Conservation (phyloP, 257 asterid species). For the Nicotiana sylvestris region DNA sequence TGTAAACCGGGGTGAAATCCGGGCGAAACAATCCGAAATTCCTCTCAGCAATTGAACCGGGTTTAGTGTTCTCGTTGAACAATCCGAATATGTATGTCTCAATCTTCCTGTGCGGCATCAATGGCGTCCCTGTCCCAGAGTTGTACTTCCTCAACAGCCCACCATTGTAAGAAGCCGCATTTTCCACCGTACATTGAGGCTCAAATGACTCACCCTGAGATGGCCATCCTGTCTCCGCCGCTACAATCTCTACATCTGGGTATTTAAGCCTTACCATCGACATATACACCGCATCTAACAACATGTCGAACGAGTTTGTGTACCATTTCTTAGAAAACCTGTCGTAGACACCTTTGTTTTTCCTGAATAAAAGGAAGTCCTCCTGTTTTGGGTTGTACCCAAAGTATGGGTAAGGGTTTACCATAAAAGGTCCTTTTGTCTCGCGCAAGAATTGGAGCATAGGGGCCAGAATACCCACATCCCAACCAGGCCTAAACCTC, state of each 20-base stretch:
- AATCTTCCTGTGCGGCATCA: conserved; percentile 64
- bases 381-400: conserved; percentile 49
- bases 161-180: conserved; percentile 69
- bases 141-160: conserved; percentile 48
- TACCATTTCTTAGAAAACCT: conserved; percentile 37
- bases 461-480: conserved; percentile 55
- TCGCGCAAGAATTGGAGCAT: conserved; percentile 57
- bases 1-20: conserved; percentile 64
- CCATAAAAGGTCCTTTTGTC: conserved; percentile 71
- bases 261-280: conserved; percentile 71
- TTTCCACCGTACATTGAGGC: conserved; percentile 56
- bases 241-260: conserved; percentile 67
- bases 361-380: conserved; percentile 42
- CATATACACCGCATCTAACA: conserved; percentile 59
- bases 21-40: conserved; percentile 87
- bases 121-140: conserved; percentile 68
- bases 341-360: conserved; percentile 38
- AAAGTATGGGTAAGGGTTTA: conserved; percentile 88
- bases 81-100: conserved; percentile 60
- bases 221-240: conserved; percentile 94
- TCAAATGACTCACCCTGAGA: conserved; percentile 53
- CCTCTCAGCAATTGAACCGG: conserved; percentile 59
- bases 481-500: conserved; percentile 82
- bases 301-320: conserved; percentile 62
- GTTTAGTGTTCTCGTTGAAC: conserved; percentile 74